Conservation (phyloP, 257 asterid species). For the Capsicum rhomboideum region DNA sequence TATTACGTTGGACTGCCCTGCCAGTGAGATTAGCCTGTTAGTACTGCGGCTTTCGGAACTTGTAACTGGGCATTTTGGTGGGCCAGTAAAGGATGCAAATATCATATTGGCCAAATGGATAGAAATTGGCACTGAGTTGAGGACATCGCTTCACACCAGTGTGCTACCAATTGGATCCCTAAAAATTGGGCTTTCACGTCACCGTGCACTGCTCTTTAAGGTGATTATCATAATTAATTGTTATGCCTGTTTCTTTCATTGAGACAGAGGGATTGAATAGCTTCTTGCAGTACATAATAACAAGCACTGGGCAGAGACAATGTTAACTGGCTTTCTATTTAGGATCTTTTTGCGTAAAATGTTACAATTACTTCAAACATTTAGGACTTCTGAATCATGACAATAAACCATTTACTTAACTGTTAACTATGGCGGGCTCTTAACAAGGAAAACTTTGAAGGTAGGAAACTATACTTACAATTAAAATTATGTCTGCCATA, state of each 20-base stretch:
- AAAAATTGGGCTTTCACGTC: constrained; percentile 85
- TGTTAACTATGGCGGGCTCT: background rate
- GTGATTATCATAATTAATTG: constrained; percentile 25
- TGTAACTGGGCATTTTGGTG: constrained; percentile 88
- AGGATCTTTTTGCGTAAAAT: background rate
- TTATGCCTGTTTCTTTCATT: background rate
- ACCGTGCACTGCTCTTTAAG: constrained; percentile 98
- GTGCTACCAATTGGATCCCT: constrained; percentile 90
- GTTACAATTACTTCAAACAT: background rate
- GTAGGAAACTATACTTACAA: background rate
- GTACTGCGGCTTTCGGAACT: constrained; percentile 90
- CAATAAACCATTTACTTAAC: background rate
- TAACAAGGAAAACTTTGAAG: background rate
- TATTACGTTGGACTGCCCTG: constrained; percentile 61
- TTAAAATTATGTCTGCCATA: background rate
- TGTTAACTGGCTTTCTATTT: background rate
- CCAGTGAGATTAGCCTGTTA: constrained; percentile 47
- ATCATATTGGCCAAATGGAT: constrained; percentile 67
- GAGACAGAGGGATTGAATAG: background rate
- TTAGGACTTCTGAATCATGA: background rate
- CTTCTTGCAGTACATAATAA: background rate
- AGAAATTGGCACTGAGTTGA: constrained; percentile 76
- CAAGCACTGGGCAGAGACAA: background rate
- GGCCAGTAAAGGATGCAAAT: constrained; percentile 87
- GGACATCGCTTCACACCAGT: constrained; percentile 84